Evolutionary conservation across 169 alveolate species (phyloP).

Genomic region (Plasmodium relictum): DNA sequence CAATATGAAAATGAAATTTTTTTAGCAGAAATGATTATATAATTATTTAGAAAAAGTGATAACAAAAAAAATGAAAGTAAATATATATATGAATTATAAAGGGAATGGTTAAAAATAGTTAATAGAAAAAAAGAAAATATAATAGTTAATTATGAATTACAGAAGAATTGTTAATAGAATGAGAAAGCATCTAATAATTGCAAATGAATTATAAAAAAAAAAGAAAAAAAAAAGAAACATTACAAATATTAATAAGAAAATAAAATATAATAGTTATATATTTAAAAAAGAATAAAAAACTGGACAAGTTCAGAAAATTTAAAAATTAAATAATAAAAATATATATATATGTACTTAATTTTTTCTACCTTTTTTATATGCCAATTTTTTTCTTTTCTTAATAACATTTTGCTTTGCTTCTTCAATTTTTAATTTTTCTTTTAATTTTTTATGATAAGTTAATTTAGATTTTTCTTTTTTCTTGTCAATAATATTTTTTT

Average conservation of each 20-base stretch:
- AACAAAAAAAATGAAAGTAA: too few species aligned
- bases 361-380: slow-evolving; percentile 19
- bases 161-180: too few species aligned
- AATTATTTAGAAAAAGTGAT: too few species aligned
- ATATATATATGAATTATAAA: too few species aligned
- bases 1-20: too few species aligned
- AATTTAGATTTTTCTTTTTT: slow-evolving; percentile 33
- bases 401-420: slow-evolving; percentile 25
- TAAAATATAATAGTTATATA: background rate
- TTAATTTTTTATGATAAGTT: slow-evolving; percentile 54
- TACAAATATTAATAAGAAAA: background rate
- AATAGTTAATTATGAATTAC: too few species aligned
- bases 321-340: background rate
- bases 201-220: background rate
- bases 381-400: slow-evolving; percentile 26
- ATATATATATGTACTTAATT: background rate
- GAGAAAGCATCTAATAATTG: background rate
- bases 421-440: slow-evolving; percentile 20
- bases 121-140: too few species aligned
- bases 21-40: too few species aligned
- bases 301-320: too few species aligned
- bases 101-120: too few species aligned
- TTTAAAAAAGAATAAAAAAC: too few species aligned
- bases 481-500: slow-evolving; percentile 45
- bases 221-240: too few species aligned